These are phyloP conservation scores for Chlamydomonas schloesseri DNA, from an alignment of 139 green algal genomes.

Conservation along the genomic window DNA sequence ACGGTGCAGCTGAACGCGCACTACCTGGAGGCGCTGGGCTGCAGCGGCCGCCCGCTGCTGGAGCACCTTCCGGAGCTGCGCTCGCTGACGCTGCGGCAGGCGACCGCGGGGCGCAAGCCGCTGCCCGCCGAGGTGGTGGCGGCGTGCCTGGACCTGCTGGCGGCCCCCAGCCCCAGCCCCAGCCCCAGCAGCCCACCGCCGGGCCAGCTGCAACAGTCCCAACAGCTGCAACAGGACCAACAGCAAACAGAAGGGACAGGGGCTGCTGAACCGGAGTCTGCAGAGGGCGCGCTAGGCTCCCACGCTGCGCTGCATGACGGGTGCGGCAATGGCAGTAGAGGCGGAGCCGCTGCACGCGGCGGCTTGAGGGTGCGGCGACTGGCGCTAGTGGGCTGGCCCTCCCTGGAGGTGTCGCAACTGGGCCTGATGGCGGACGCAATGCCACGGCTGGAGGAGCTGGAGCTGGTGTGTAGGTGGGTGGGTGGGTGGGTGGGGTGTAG, in stretches of 20 bases:
- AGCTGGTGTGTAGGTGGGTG: too few relatives aligned
- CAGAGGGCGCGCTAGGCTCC: neutral
- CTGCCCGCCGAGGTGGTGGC: conserved; percentile 5
- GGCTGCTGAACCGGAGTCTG: neutral
- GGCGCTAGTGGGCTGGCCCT: too few relatives aligned
- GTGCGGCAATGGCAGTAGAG: neutral
- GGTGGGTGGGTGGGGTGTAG: too few relatives aligned
- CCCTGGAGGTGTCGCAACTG: too few relatives aligned
- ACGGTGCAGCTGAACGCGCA: neutral
- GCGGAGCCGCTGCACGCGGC: too few relatives aligned
- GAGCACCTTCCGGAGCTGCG: neutral
- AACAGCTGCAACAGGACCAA: neutral
- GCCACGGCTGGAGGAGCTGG: too few relatives aligned
- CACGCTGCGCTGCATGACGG: neutral
- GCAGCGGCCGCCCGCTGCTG: neutral
- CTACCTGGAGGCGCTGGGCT: conserved; percentile 4
- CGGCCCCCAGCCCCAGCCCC: neutral
- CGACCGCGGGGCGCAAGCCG: conserved; percentile 2
- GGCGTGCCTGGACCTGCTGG: conserved; percentile 20
- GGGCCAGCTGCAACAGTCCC: neutral
- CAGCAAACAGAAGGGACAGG: neutral
- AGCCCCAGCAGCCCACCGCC: neutral
- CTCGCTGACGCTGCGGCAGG: neutral
- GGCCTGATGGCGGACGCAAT: too few relatives aligned
- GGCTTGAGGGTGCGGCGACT: too few relatives aligned